Percentiles rank a stretch among this genome's conserved stretches.
Conservation (phyloP, 805 yeast species). For the Candida golubevii region DNA sequence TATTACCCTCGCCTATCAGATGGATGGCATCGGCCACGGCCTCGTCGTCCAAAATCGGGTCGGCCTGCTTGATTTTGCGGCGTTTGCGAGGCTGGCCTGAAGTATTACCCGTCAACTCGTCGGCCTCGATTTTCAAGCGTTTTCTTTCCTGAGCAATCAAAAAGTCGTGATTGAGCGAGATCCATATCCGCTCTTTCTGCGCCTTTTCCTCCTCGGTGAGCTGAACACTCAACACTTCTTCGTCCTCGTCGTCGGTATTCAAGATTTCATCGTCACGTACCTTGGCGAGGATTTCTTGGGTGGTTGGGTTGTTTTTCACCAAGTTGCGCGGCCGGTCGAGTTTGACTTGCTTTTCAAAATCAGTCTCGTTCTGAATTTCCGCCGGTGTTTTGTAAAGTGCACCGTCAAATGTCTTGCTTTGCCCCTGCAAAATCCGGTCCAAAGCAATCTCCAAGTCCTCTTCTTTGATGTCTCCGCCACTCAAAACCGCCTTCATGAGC, state of each 20-base stretch:
- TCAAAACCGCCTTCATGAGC: constrained; percentile 26
- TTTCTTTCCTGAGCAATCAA: constrained; percentile 81
- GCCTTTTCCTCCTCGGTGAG: constrained; percentile 66
- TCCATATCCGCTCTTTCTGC: constrained; percentile 83
- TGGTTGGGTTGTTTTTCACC: constrained; percentile 50
- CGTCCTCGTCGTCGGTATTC: constrained; percentile 73
- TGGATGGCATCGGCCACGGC: constrained; percentile 31
- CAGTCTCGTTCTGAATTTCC: constrained; percentile 17
- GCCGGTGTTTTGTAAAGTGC: constrained; percentile 19
- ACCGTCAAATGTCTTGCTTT: constrained; percentile 17
- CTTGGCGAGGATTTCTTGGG: constrained; percentile 47
- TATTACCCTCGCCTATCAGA: constrained; percentile 41
- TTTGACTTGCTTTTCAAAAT: constrained; percentile 17
- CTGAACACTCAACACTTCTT: constrained; percentile 59
- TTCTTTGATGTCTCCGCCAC: constrained; percentile 29
- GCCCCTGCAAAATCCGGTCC: constrained; percentile 18
- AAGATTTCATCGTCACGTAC: constrained; percentile 59
- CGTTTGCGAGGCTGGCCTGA: constrained; percentile 45
- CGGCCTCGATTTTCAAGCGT: constrained; percentile 80
- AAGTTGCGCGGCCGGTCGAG: constrained; percentile 44
- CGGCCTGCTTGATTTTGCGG: constrained; percentile 13
- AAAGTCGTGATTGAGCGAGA: constrained; percentile 82
- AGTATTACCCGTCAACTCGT: constrained; percentile 74
- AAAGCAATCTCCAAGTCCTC: constrained; percentile 19
- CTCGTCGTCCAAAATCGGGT: constrained; percentile 23